Base-by-base conservation (phyloP, 495 filamentous ascomycete species). In the Delitschia confertaspora region DNA sequence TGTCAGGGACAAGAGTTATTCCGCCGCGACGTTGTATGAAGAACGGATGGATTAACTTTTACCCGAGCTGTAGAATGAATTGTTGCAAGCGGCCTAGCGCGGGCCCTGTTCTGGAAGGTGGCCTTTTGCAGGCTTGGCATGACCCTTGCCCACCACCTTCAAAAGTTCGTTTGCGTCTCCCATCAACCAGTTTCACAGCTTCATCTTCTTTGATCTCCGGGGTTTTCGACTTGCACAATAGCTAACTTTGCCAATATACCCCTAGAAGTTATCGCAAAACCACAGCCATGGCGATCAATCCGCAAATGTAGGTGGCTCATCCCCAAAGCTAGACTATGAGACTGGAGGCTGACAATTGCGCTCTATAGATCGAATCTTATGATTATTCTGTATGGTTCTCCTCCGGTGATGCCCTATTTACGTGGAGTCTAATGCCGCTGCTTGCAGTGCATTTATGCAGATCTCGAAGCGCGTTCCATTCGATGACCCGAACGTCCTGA, bases 401-500 rank as follows among this genome's bases (percentile, higher is more conserved):
- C 11, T 4, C 4, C 25, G 19, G 20, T 22, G 9, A 20, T 17
- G 5, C n/a, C 2, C 21, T 5, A 17, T 6, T 6, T 10, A 13
- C 16, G 6, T 10, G 13, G 30, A 13, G 26, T 22, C 42, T 51
- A 47, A 51, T 31, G 9, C 7, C 1, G n/a, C n/a, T n/a, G n/a
- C 13, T 9, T 17, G 10, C 30, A 62, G 59, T 53, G 85, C 85
- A 58, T 87, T 95, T 81, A 95, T 96, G 88, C 91, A 96, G 70
- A 75, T 88, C 43, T 80, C 91, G 45, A 98, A 98, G 75, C 84
- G 81, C 70, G 79, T 98, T 39, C 85, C 87, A 33, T 93, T 96
- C 62, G 93, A 98, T 9, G 80, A 98, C 56, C 87, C 89, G 9
- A 72, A 76, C 40, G 83, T 91, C 20, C 78, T 98, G 49, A 82